These are phyloP conservation scores for Phytophthora idaei DNA, from an alignment of 352 stramenopile species.

Conservation along the genomic window DNA sequence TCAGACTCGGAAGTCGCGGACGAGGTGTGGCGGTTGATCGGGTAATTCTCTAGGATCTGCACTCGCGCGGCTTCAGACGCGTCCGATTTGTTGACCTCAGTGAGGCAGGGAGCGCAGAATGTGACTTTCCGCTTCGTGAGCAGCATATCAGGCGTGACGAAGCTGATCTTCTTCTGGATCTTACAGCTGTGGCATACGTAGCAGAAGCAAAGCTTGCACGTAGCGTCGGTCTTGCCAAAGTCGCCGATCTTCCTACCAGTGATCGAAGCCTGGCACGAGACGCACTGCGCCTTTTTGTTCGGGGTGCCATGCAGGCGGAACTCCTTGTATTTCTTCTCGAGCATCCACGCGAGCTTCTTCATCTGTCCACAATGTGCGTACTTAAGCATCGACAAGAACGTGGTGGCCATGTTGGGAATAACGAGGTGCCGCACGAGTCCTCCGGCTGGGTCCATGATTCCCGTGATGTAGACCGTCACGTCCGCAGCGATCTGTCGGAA, in stretches of 20 bases:
- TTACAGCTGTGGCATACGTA: constrained; percentile 42
- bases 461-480: constrained; percentile 30
- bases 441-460: constrained; percentile 38
- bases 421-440: constrained; percentile 27
- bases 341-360: constrained; percentile 46
- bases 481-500: constrained; percentile 26
- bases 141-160: constrained; percentile 34
- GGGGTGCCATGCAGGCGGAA: constrained; percentile 21
- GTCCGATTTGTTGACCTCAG: constrained; percentile 24
- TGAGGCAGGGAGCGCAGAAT: constrained; percentile 38
- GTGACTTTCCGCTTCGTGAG: constrained; percentile 36
- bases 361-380: constrained; percentile 40
- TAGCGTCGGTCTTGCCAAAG: constrained; percentile 37
- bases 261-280: constrained; percentile 28
- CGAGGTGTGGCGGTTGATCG: constrained; percentile 11
- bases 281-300: constrained; percentile 30
- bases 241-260: constrained; percentile 24
- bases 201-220: constrained; percentile 41
- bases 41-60: constrained; percentile 32
- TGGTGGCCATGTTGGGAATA: constrained; percentile 26
- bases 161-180: constrained; percentile 45
- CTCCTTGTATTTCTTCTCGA: constrained; percentile 37
- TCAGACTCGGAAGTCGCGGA: constrained; percentile 27
- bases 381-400: constrained; percentile 28
- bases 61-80: constrained; percentile 30